These are phyloP conservation scores for Inga oerstediana DNA, from an alignment of 306 rosid species.

Conservation along the genomic window DNA sequence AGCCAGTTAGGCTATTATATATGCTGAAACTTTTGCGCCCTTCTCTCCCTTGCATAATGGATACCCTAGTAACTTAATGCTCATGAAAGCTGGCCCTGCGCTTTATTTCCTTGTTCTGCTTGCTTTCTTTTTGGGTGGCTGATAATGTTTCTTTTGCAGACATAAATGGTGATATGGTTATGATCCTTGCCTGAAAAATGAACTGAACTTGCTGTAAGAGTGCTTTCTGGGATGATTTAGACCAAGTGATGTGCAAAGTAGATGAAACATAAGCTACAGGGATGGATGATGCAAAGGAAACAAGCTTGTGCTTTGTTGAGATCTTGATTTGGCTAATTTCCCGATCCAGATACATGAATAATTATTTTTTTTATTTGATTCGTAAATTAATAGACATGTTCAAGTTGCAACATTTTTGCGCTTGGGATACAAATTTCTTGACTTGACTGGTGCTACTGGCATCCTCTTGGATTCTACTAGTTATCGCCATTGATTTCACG, in stretches of 20 bases:
- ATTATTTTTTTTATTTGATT: neutral
- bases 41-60: neutral
- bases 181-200: neutral
- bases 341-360: neutral
- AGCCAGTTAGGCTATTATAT: neutral
- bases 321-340: neutral
- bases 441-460: conserved; percentile 6
- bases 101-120: neutral
- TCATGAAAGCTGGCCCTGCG: neutral
- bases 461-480: neutral
- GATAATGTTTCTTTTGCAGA: conserved; percentile 7
- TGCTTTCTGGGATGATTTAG: neutral
- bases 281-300: neutral
- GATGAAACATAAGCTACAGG: neutral
- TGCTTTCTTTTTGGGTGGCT: neutral
- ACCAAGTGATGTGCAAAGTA: neutral
- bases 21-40: neutral
- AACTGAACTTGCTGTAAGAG: neutral
- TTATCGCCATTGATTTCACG: neutral
- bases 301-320: neutral
- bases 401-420: neutral
- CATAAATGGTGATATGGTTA: neutral
- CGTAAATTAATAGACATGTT: neutral
- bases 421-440: neutral
- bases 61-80: neutral